phyloP scores from a whole-genome alignment of 495 filamentous ascomycete genomes.

The Penicillium paradoxum region DNA sequence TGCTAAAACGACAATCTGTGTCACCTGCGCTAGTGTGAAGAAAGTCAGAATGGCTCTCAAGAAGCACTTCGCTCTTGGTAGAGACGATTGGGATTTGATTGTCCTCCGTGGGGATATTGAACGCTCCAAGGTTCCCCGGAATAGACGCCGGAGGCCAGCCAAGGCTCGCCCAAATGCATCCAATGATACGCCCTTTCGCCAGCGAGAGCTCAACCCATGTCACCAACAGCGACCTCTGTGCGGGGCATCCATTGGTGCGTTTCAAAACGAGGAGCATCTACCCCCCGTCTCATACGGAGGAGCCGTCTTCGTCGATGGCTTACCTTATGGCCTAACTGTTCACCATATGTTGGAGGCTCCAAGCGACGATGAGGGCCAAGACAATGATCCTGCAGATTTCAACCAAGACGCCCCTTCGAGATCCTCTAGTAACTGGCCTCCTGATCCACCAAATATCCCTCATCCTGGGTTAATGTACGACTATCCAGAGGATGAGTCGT shows the following conservation, averaged over 20 bases:
- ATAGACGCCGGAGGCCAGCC: conserved; percentile 41
- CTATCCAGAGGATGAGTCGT: conserved; percentile 30
- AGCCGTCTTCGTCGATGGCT: conserved; percentile 74
- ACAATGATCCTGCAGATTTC: conserved; percentile 36
- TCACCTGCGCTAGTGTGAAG: conserved; percentile 66
- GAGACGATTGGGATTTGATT: conserved; percentile 49
- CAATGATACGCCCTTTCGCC: conserved; percentile 28
- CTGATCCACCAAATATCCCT: conserved; percentile 10
- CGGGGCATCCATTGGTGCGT: conserved; percentile 90
- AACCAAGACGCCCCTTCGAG: conserved; percentile 28
- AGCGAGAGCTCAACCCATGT: conserved; percentile 35
- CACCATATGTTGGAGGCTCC: conserved; percentile 92
- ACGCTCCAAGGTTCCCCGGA: conserved; percentile 55
- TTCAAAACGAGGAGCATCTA: conserved; percentile 73
- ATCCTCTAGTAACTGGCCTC: conserved; percentile 34
- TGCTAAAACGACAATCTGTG: conserved; percentile 68
- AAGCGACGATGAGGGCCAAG: conserved; percentile 56
- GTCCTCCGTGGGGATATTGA: conserved; percentile 67
- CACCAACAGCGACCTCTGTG: conserved; percentile 75
- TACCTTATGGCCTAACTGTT: conserved; percentile 86
- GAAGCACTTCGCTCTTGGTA: conserved; percentile 63
- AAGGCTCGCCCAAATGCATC: conserved; percentile 29
- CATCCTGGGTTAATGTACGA: conserved; percentile 28
- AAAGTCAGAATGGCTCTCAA: conserved; percentile 67
- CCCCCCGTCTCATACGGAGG: conserved; percentile 89